A percentile compares a stretch with the other conserved stretches of the same genome.
Evolutionary conservation across 805 yeast species (phyloP).

Genomic region (Lachancea kluyveri): DNA sequence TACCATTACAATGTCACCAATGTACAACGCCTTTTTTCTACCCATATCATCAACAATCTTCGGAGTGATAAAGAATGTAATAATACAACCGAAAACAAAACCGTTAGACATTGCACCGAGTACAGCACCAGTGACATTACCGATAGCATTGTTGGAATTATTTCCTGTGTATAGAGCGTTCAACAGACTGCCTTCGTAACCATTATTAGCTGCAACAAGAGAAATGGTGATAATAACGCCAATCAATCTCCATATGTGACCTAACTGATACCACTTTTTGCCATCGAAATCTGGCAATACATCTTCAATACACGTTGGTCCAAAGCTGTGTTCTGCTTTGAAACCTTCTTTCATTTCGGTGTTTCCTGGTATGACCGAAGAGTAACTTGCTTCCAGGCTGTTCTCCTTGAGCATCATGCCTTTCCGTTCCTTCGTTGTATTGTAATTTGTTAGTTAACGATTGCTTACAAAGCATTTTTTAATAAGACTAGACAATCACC

Average conservation of each 20-base stretch:
- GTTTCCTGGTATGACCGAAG: no score
- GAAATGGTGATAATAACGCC: constrained; percentile 34
- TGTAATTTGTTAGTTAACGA: no score
- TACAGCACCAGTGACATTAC: constrained; percentile 34
- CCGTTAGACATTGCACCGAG: constrained; percentile 40
- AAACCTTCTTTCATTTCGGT: no score
- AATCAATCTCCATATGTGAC: neutral
- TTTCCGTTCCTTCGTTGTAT: no score
- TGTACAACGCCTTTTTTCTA: constrained; percentile 31
- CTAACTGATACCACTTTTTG: neutral
- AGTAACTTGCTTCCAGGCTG: no score
- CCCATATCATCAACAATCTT: constrained; percentile 35
- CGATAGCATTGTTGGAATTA: constrained; percentile 37
- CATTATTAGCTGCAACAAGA: constrained; percentile 42
- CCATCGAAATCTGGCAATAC: neutral
- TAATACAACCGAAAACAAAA: constrained; percentile 36
- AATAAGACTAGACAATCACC: no score
- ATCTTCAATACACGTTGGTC: no score
- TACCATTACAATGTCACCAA: constrained; percentile 21
- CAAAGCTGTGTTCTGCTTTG: no score
- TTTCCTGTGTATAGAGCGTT: constrained; percentile 44
- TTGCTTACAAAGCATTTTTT: no score
- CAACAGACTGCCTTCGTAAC: constrained; percentile 44
- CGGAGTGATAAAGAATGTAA: constrained; percentile 28
- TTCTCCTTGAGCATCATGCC: no score